Evolutionary conservation across 768 basidiomycete species (phyloP), one percentile per base, ranked within the genome.

Genomic region (Fomitopsis pulvina): DNA sequence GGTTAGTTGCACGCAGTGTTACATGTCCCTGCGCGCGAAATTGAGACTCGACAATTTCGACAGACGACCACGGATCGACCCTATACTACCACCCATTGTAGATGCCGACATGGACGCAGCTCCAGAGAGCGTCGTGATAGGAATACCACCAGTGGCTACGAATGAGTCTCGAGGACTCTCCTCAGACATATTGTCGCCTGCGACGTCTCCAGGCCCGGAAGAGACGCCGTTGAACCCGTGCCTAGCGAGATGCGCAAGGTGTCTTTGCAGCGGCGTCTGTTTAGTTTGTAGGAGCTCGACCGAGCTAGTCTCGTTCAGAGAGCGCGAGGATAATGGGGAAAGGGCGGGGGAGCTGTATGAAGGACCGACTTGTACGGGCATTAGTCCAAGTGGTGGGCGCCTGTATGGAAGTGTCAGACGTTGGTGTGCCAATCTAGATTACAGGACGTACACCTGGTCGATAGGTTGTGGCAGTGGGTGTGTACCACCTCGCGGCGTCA

Each of bases 211-310:
- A 30, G 86, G 87, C 6, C 85, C 85, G 1, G 85, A 87, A 24
- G 88, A 77, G 4, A 92, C 83, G 1, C 85, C 88, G 40, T 81
- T 84, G 65, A 92, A 85, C 9, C 90, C 90, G 60, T 92, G 87
- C 24, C 86, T 77, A 16, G 89, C 80, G 5, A 92, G 73, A 55
- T 91, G 83, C 4, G 88, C 90, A 0, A 92, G 74, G 53, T 90
- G 85, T 16, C 85, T 75, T 56, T 91, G 88, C 18, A 92, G 70
- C 2, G 85, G 85, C 0, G 90, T 90, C 57, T 82, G 82, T 55
- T 82, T 82, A 47, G 66, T 56, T 24, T 71, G 59, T 4, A 52
- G 54, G 3, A 49, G 46, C 18, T 60, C 60, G 10, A 47, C 38
- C 14, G 42, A 45, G 24, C 45, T 40, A 5, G 51, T 46, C 28